phyloP scores from a whole-genome alignment of 352 stramenopile species.

The Phytophthora pisi region DNA sequence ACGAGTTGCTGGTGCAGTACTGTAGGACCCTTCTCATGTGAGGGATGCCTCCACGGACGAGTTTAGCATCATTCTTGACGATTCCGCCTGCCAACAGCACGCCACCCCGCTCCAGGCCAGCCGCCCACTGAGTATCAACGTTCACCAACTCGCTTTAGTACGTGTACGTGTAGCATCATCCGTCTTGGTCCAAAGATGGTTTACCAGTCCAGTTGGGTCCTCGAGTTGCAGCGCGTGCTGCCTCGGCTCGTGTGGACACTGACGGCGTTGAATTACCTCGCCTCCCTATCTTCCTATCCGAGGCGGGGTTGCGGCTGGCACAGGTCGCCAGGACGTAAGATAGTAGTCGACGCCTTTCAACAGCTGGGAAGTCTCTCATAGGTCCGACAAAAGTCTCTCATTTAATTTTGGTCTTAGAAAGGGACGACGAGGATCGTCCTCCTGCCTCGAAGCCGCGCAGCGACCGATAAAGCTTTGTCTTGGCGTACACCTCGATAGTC shows the following conservation, averaged over 20 bases:
- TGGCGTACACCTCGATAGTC: too few relatives aligned
- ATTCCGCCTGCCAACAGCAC: neutral
- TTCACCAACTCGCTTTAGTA: neutral
- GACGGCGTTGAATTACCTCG: neutral
- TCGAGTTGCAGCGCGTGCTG: neutral
- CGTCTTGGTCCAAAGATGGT: neutral
- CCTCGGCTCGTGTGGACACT: neutral
- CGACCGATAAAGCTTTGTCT: neutral
- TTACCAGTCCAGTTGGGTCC: neutral
- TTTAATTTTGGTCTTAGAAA: neutral
- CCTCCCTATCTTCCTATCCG: slow-evolving; percentile 3
- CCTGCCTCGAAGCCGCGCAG: too few relatives aligned
- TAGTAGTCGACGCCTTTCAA: slow-evolving; percentile 16
- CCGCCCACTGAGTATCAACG: neutral
- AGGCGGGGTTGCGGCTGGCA: slow-evolving; percentile 10
- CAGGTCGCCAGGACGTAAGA: slow-evolving; percentile 6
- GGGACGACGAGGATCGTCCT: neutral
- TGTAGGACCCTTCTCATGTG: neutral
- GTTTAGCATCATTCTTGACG: too few relatives aligned
- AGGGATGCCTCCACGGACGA: neutral
- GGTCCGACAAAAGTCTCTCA: slow-evolving; percentile 5
- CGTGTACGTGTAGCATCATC: neutral
- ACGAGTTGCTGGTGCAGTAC: too few relatives aligned
- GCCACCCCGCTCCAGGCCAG: neutral
- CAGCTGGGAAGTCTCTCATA: slow-evolving; percentile 35